These are phyloP conservation scores for Calonectria pseudoreteaudii DNA, from an alignment of 2,329 filamentous ascomycete species.

Conservation along the genomic window DNA sequence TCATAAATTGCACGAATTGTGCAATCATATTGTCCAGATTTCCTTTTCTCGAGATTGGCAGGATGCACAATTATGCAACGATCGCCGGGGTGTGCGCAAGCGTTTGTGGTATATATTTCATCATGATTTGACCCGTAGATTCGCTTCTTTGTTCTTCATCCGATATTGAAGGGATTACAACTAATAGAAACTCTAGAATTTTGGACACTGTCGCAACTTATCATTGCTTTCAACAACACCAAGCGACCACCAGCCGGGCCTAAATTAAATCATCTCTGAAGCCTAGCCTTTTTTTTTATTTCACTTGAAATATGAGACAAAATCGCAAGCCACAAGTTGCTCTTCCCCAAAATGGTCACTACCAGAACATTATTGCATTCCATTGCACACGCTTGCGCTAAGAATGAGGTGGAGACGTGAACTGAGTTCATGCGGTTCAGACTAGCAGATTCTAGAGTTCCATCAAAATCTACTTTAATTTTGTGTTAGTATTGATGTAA, in stretches of 20 bases:
- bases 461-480: background rate
- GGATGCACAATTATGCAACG: background rate
- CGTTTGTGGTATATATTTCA: background rate
- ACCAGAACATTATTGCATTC: background rate
- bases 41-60: background rate
- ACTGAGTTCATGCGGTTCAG: background rate
- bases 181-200: background rate
- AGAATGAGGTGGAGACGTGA: background rate
- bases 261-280: background rate
- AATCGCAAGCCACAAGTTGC: background rate
- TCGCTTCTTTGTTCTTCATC: background rate
- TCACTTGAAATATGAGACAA: background rate
- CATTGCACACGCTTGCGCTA: background rate
- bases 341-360: background rate
- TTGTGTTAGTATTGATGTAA: background rate
- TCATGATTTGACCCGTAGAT: background rate
- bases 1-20: background rate
- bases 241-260: background rate
- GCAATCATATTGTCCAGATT: background rate
- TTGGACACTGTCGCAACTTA: background rate
- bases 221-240: background rate
- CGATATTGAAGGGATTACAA: background rate
- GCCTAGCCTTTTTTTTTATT: background rate
- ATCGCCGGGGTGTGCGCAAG: background rate
- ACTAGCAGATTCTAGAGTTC: background rate